Base-by-base conservation (phyloP, 257 asterid genomes). In the Salvia hispanica region DNA sequence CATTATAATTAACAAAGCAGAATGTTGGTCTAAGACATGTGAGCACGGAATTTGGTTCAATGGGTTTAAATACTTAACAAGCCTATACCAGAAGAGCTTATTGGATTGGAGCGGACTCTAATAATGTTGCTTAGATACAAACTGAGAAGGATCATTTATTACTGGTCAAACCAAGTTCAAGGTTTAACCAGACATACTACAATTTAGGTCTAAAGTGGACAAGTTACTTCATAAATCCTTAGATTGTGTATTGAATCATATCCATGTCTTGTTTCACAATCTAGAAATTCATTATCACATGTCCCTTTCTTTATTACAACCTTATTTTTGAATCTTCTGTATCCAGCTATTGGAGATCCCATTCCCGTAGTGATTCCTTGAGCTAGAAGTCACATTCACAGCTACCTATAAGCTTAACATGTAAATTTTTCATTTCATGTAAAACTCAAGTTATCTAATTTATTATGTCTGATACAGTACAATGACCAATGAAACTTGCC, bases 1-100 rank as follows among this genome's bases (percentile, higher is more conserved):
- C 66, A 50, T 39, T 11, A 50, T 43, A 44, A 28, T 40, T 53
- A 42, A 71, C 61, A 52, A 67, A 67, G 68, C 73, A 71, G 71
- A 53, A 61, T 12, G 14, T 18, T 48, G 54, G 54, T 15, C 28
- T 39, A 7, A 62, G 15, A 73, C 46, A 21, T 52, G 62, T 43
- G 59, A 72, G 65, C 58, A 57, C 42, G 16, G 43, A 56, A 58
- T n/a, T 63, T 15, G n/a, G 43, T 71, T 64, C 50, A 67, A 39
- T 48, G 4, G 25, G 56, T 58, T 58, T 53, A 33, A 39, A 54
- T 54, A 13, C 74, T 64, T 39, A 70, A 65, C 44, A 74, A 52
- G 60, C 40, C 61, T 36, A 51, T 12, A 28, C 10, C 16, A 54
- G 65, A 40, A 45, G 50, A 33, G 54, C 40, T 51, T 42, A 43